These are phyloP conservation scores for Xylaria castorea DNA, from an alignment of 495 filamentous ascomycete species.

Conservation along the genomic window DNA sequence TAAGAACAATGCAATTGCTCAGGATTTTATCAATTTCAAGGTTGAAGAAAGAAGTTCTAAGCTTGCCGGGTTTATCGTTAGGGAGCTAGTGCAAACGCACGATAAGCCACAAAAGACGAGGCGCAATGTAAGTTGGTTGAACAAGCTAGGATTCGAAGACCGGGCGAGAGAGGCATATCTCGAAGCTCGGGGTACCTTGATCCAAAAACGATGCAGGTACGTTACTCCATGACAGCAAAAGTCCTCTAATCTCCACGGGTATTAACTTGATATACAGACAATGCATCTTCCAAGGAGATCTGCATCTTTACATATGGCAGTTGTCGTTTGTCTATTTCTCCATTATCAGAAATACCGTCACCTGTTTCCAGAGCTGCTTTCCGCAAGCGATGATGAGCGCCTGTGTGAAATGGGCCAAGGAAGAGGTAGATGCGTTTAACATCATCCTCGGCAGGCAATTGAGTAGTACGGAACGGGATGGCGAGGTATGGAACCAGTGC, in stretches of 20 bases:
- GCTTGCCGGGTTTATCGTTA: conserved; percentile 75
- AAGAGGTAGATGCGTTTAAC: conserved; percentile 90
- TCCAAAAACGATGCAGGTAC: conserved; percentile 82
- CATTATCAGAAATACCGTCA: conserved; percentile 88
- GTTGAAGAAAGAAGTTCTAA: conserved; percentile 84
- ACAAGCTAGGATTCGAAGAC: conserved; percentile 86
- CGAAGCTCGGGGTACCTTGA: conserved; percentile 73
- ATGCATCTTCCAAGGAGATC: conserved; percentile 91
- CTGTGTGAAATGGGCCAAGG: conserved; percentile 95
- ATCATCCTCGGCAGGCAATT: conserved; percentile 79
- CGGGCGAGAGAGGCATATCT: conserved; percentile 87
- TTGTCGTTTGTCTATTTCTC: conserved; percentile 97
- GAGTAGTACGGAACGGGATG: conserved; percentile 73
- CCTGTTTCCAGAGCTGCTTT: conserved; percentile 88
- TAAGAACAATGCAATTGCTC: conserved; percentile 82
- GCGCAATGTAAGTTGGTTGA: conserved; percentile 79
- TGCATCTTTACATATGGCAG: conserved; percentile 91
- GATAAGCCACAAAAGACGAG: conserved; percentile 74
- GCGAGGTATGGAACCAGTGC: conserved; percentile 79
- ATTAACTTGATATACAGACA: conserved; percentile 63
- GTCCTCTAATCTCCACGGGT: conserved; percentile 5
- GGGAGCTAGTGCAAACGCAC: conserved; percentile 74
- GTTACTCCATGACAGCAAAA: conserved; percentile 32
- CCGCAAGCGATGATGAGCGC: conserved; percentile 84
- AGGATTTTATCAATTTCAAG: conserved; percentile 87